Evolutionary conservation across 306 rosid species (phyloP), one percentile per base, ranked within the genome.

Genomic region (Vachellia collinsii): DNA sequence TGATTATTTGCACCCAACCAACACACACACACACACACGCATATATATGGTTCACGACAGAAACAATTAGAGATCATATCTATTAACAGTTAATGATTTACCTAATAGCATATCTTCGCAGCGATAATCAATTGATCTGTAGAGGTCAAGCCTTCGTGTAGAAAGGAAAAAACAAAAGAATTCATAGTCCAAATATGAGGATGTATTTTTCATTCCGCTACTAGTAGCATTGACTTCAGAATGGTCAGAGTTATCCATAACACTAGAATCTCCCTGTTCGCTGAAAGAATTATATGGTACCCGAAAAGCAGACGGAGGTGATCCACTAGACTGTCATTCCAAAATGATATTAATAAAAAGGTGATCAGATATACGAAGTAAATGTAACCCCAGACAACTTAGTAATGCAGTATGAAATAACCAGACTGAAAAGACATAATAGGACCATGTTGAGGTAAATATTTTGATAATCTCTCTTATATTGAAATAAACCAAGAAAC

Each of bases 51-150:
- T 51, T 6, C 58, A 76, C 74, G 48, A 39, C 47, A 7, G 36
- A 59, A 67, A 74, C 23, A 51, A 64, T 39, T 34, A 23, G 20
- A 76, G 59, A 82, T 76, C 72, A 70, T 48, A 70, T 11, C 43
- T 39, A 67, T 38, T 78, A 46, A 42, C 38, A 11, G 53, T 62
- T 79, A 65, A 74, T 29, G 81, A 85, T 63, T 76, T 88, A 91
- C 98, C 98, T 76, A 86, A 76, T 71, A 95, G 83, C 99, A 95
- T 95, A 83, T 93, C 98, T 88, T 95, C 98, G 85, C 98, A 95
- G 34, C 92, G 92, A 51, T 78, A 85, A 87, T 91, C 98, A 79
- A 95, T 85, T 83, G 88, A 85, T 77, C 71, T 89, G 81, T 95
- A 95, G 54, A 93, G 94, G 81, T 90, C 88, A 47, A 93, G 83